phyloP scores from a whole-genome alignment of 345 rosid species.

The Citrus trifoliata region DNA sequence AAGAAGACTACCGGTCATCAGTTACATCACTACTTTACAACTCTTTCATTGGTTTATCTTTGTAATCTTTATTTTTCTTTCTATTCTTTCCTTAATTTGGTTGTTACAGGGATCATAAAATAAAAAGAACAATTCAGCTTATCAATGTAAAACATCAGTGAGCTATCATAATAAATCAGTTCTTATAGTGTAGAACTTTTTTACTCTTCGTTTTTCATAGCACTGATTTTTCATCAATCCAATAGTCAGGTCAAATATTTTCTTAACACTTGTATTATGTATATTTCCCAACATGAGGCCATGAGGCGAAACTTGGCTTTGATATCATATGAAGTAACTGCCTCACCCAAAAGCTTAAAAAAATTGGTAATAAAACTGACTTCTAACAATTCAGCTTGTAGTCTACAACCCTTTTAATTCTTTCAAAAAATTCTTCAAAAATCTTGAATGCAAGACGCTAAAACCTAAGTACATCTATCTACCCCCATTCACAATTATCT shows the following conservation, averaged over 20 bases:
- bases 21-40: not conserved
- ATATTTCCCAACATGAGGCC: too few species aligned
- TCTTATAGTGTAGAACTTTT: not conserved
- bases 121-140: not conserved
- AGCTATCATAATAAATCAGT: not conserved
- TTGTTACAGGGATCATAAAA: not conserved
- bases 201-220: not conserved
- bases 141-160: not conserved
- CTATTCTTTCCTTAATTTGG: not conserved
- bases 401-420: not conserved
- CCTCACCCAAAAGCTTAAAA: too few species aligned
- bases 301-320: not conserved
- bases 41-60: not conserved
- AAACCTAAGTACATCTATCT: not conserved
- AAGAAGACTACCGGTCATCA: not conserved
- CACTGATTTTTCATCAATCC: not conserved
- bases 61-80: not conserved
- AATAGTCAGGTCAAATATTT: not conserved
- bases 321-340: not conserved
- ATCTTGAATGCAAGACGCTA: not conserved
- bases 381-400: not conserved
- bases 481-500: not conserved
- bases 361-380: not conserved
- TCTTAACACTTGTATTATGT: not conserved
- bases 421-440: not conserved